phyloP scores from a whole-genome alignment of 2,329 filamentous ascomycete species.

The Tolypocladium capitatum region DNA sequence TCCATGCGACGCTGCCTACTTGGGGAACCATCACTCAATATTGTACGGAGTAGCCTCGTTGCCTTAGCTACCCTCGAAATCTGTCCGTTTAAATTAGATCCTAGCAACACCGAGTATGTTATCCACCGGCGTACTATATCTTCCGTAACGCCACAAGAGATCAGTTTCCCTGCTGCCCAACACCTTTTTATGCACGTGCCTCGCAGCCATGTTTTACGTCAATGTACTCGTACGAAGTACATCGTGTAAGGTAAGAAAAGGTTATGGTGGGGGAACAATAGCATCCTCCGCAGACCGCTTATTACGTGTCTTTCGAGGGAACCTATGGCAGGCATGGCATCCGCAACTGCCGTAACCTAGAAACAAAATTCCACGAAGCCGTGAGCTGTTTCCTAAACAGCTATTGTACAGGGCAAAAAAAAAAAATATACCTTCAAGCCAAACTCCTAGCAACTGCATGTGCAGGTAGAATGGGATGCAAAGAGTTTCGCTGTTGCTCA shows the following conservation, averaged over 20 bases:
- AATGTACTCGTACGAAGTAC: too few relatives aligned
- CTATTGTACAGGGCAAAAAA: neutral
- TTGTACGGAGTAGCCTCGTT: slow-evolving; percentile 13
- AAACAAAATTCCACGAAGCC: neutral
- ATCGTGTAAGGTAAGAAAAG: slow-evolving; percentile 1
- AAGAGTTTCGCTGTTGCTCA: neutral
- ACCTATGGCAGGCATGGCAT: neutral
- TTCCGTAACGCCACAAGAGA: slow-evolving; percentile 15
- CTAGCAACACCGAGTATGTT: slow-evolving; percentile 14
- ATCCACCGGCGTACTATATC: slow-evolving; percentile 10
- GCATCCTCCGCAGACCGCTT: neutral
- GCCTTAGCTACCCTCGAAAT: slow-evolving; percentile 11
- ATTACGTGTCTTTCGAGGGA: neutral
- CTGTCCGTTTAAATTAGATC: slow-evolving; percentile 12
- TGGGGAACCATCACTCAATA: neutral
- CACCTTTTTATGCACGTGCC: slow-evolving; percentile 35
- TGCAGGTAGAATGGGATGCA: neutral
- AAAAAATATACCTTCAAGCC: neutral
- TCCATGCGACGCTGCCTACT: neutral
- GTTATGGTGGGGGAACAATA: neutral
- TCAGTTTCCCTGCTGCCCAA: slow-evolving; percentile 18
- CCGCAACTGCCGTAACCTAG: neutral
- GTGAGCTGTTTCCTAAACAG: neutral
- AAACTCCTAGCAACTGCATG: neutral
- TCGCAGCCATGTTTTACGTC: slow-evolving; percentile 25